Evolutionary conservation across 2,329 filamentous ascomycete species (phyloP).

Genomic region (Colletotrichum australisinense): DNA sequence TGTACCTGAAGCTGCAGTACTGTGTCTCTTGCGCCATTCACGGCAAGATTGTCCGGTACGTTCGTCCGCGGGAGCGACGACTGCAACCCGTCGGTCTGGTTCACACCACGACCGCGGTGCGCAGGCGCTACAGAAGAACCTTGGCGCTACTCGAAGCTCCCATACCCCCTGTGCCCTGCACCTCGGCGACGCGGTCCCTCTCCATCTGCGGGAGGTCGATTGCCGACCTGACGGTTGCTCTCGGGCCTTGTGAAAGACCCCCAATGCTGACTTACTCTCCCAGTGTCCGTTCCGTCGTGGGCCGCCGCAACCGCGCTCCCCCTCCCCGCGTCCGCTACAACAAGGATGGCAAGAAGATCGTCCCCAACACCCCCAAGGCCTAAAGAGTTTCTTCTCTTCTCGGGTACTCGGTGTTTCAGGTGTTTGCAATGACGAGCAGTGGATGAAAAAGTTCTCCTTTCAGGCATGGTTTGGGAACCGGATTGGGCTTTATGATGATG

Average conservation of each 20-base stretch:
- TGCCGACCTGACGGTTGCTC: neutral
- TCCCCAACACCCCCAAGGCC: conserved; percentile 81
- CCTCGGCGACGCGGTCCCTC: neutral
- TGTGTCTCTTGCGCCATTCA: conserved; percentile 99
- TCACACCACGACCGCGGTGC: conserved; percentile 41
- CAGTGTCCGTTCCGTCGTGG: conserved; percentile 96
- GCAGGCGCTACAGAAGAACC: conserved; percentile 69
- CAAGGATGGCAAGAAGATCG: conserved; percentile 99
- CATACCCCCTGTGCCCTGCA: neutral
- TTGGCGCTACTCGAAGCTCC: conserved; percentile 61
- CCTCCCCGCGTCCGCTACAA: conserved; percentile 99
- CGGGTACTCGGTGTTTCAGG: neutral
- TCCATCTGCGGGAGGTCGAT: neutral
- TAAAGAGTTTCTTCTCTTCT: neutral
- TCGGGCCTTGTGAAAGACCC: conserved; percentile 20
- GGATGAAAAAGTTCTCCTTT: conserved; percentile 36
- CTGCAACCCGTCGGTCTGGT: conserved; percentile 51
- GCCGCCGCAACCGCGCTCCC: conserved; percentile 98
- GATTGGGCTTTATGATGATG: conserved; percentile 35
- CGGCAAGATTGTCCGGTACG: conserved; percentile 99
- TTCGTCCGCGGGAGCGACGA: conserved; percentile 71
- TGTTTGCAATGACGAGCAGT: conserved; percentile 25
- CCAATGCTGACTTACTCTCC: conserved; percentile 52
- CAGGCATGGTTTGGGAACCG: conserved; percentile 36
- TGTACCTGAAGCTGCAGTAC: conserved; percentile 99